Evolutionary conservation across 2,329 filamentous ascomycete species (phyloP).

Genomic region (Aspergillus fumigatiaffinis): DNA sequence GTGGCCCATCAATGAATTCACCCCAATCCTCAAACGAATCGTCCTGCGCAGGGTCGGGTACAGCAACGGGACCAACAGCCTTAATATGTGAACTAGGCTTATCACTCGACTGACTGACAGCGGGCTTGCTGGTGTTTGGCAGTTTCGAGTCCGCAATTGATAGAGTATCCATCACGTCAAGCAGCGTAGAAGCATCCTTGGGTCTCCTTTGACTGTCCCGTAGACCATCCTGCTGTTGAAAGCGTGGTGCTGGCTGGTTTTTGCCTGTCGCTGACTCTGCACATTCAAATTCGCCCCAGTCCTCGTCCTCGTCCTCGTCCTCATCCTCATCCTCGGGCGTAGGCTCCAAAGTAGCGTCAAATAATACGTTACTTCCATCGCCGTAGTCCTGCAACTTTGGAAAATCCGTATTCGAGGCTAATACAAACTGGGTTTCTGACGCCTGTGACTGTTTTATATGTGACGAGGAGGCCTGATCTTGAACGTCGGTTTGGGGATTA

Average conservation of each 20-base stretch:
- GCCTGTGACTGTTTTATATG: constrained; percentile 1
- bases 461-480: not conserved
- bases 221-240: not conserved
- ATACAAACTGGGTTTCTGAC: constrained; percentile 3
- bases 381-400: constrained; percentile 19
- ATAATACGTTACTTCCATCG: constrained; percentile 53
- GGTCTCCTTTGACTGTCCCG: not conserved
- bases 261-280: constrained; percentile 23
- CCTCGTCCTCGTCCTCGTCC: constrained; percentile 40
- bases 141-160: constrained; percentile 23
- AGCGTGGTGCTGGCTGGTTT: not conserved
- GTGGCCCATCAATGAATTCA: constrained; percentile 47
- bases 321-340: constrained; percentile 22
- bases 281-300: constrained; percentile 46
- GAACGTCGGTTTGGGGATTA: constrained; percentile 6
- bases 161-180: constrained; percentile 27
- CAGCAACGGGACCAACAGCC: constrained; percentile 2
- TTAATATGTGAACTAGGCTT: constrained; percentile 11
- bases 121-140: constrained; percentile 3
- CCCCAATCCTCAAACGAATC: constrained; percentile 42
- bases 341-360: constrained; percentile 52
- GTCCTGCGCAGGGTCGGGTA: constrained; percentile 15
- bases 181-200: constrained; percentile 2
- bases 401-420: constrained; percentile 10
- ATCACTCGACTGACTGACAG: not conserved